Percentiles rank a stretch among this genome's conserved stretches.
Evolutionary conservation across 2,329 filamentous ascomycete species (phyloP).

Genomic region (Anthostomella pinea): DNA sequence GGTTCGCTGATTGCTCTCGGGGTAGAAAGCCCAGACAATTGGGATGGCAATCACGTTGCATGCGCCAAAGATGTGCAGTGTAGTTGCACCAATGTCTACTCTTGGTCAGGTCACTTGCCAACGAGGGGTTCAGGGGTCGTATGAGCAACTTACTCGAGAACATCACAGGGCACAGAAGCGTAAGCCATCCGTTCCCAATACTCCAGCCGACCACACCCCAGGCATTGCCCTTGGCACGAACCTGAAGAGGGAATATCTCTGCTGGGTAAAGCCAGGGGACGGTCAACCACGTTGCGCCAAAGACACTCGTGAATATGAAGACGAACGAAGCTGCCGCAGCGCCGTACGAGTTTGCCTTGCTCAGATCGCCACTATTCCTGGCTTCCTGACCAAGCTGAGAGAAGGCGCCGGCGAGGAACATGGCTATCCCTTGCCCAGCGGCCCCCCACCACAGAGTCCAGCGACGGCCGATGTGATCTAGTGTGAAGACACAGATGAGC

Average conservation of each 20-base stretch:
- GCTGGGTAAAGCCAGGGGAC: constrained; percentile 64
- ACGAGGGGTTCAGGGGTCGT: constrained; percentile 12
- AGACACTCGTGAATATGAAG: constrained; percentile 64
- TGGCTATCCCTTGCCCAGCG: constrained; percentile 59
- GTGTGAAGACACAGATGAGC: constrained; percentile 65
- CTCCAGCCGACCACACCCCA: constrained; percentile 75
- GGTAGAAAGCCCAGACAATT: constrained; percentile 71
- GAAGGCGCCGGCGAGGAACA: constrained; percentile 66
- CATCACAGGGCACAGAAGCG: constrained; percentile 22
- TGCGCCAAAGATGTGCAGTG: constrained; percentile 69
- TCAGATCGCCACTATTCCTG: constrained; percentile 41
- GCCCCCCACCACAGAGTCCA: constrained; percentile 70
- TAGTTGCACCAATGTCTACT: constrained; percentile 61
- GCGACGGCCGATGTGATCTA: constrained; percentile 66
- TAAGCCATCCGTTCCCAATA: constrained; percentile 67
- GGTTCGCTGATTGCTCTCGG: constrained; percentile 70
- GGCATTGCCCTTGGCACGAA: constrained; percentile 71
- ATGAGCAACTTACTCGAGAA: constrained; percentile 27
- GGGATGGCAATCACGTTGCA: constrained; percentile 64
- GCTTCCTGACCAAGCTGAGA: constrained; percentile 51
- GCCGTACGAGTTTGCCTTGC: constrained; percentile 51
- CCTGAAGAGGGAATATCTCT: constrained; percentile 70
- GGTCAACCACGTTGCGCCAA: constrained; percentile 62
- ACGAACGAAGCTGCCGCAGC: constrained; percentile 68
- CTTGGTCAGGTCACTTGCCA: constrained; percentile 6